Conservation (phyloP, 2,329 filamentous ascomycete genomes). For the Fusarium metavorans region DNA sequence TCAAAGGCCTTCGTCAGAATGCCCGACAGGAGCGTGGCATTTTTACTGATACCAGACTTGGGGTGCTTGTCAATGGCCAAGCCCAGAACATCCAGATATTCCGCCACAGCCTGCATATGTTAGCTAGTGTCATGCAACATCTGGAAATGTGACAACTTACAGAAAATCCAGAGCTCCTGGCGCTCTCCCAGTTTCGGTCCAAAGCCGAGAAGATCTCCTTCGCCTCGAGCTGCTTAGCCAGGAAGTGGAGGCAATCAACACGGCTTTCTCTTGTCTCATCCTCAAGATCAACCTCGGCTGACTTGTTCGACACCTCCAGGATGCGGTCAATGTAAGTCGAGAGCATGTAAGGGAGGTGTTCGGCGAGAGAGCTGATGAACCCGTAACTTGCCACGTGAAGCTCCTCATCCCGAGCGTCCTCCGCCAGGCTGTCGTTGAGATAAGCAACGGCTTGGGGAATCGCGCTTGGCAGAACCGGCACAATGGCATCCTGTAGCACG, state of each 20-base stretch:
- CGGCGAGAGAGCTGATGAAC: slow-evolving; percentile 81
- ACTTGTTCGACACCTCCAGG: slow-evolving; percentile 77
- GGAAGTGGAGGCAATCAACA: slow-evolving; percentile 75
- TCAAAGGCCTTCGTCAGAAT: slow-evolving; percentile 73
- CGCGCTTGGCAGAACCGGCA: slow-evolving; percentile 82
- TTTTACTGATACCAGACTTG: slow-evolving; percentile 83
- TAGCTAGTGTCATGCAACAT: slow-evolving; percentile 40
- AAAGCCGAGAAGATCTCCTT: slow-evolving; percentile 81
- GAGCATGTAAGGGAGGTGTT: slow-evolving; percentile 91
- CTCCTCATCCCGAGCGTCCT: slow-evolving; percentile 66
- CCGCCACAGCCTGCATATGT: slow-evolving; percentile 68
- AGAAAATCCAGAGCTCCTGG: slow-evolving; percentile 70
- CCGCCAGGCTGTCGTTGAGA: slow-evolving; percentile 71
- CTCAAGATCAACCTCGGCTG: slow-evolving; percentile 72
- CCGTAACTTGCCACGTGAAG: slow-evolving; percentile 87
- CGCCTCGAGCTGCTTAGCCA: slow-evolving; percentile 82
- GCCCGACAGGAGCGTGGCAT: slow-evolving; percentile 75
- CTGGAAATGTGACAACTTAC: slow-evolving; percentile 59
- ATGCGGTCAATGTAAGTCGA: slow-evolving; percentile 80
- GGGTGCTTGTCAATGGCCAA: slow-evolving; percentile 80
- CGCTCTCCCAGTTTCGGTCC: slow-evolving; percentile 76
- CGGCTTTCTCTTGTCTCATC: slow-evolving; percentile 74
- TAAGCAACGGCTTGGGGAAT: slow-evolving; percentile 80
- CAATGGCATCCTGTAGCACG: slow-evolving; percentile 86
- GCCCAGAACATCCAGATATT: slow-evolving; percentile 77